These are phyloP conservation scores for Amborella trichopoda DNA, from an alignment of 164 flowering plant genomes.

Conservation along the genomic window DNA sequence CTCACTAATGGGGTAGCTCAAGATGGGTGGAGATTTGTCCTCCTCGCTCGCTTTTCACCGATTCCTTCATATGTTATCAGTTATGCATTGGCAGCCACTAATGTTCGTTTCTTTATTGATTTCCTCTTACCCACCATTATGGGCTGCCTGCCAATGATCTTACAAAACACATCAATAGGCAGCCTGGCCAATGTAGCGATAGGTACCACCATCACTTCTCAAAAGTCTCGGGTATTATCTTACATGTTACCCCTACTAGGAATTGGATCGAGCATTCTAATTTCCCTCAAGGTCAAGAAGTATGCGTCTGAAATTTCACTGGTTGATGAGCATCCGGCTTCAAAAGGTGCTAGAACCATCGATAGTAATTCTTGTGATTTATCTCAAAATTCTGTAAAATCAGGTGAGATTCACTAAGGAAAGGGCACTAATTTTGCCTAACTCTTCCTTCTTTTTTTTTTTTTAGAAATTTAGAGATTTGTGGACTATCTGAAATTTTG, in stretches of 20 bases:
- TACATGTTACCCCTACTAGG: conserved; percentile 75
- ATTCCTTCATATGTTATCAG: conserved; percentile 88
- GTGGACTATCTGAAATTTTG: too few relatives aligned
- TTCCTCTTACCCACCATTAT: conserved; percentile 79
- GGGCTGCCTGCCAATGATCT: conserved; percentile 89
- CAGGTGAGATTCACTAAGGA: too few relatives aligned
- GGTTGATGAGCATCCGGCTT: conserved; percentile 7
- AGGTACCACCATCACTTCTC: conserved; percentile 54
- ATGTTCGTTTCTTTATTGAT: conserved; percentile 59
- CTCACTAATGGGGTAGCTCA: conserved; percentile 71
- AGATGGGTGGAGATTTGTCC: conserved; percentile 97
- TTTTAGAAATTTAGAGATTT: too few relatives aligned
- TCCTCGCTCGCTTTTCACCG: conserved; percentile 95
- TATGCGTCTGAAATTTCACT: conserved; percentile 44
- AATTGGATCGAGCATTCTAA: conserved; percentile 66
- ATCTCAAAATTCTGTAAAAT: too few relatives aligned
- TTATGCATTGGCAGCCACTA: conserved; percentile 91
- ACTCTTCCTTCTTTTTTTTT: too few relatives aligned
- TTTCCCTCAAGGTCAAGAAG: conserved; percentile 70
- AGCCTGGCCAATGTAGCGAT: conserved; percentile 90
- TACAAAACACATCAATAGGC: conserved; percentile 88
- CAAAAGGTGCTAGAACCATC: too few relatives aligned
- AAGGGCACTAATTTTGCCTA: too few relatives aligned
- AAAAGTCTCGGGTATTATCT: conserved; percentile 52
- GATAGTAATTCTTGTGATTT: too few relatives aligned